These are phyloP conservation scores for Nakazawaea sp. DNA, from an alignment of 805 yeast genomes.

Conservation along the genomic window DNA sequence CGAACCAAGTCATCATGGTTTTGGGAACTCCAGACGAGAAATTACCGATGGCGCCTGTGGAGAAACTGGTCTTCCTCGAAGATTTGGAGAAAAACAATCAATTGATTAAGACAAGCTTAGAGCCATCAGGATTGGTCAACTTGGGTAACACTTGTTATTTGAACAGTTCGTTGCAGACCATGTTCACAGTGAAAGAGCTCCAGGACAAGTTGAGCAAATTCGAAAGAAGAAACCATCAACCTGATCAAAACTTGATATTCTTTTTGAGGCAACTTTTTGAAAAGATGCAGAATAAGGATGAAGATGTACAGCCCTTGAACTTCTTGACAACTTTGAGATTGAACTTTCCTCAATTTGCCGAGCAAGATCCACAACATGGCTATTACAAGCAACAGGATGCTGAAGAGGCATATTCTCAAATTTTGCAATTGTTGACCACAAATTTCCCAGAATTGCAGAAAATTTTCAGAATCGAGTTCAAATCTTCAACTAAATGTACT, in stretches of 20 bases:
- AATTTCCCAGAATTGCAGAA: slow-evolving; percentile 47
- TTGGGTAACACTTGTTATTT: slow-evolving; percentile 76
- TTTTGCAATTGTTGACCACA: slow-evolving; percentile 45
- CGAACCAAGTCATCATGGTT: slow-evolving; percentile 72
- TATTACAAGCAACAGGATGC: slow-evolving; percentile 94
- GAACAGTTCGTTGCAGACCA: slow-evolving; percentile 61
- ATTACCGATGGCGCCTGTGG: slow-evolving; percentile 42
- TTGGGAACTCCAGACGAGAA: slow-evolving; percentile 82
- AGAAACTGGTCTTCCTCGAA: slow-evolving; percentile 55
- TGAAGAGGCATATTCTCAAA: slow-evolving; percentile 87
- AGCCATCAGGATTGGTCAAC: slow-evolving; percentile 63
- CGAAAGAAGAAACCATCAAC: slow-evolving; percentile 10
- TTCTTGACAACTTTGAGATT: slow-evolving; percentile 61
- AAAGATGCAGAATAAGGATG: slow-evolving; percentile 37
- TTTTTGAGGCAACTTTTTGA: slow-evolving; percentile 36
- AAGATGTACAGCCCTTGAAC: slow-evolving; percentile 55
- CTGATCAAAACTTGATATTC: slow-evolving; percentile 20
- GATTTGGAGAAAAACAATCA: slow-evolving; percentile 48
- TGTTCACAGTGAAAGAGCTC: slow-evolving; percentile 39
- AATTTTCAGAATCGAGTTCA: slow-evolving; percentile 60
- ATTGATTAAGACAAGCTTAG: slow-evolving; percentile 27
- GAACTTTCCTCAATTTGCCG: slow-evolving; percentile 84
- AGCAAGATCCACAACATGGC: slow-evolving; percentile 58
- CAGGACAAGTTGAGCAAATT: slow-evolving; percentile 22
- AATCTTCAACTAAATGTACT: slow-evolving; percentile 54